phyloP scores from a whole-genome alignment of 2,329 filamentous ascomycete genomes.

The Fusarium lateritium region DNA sequence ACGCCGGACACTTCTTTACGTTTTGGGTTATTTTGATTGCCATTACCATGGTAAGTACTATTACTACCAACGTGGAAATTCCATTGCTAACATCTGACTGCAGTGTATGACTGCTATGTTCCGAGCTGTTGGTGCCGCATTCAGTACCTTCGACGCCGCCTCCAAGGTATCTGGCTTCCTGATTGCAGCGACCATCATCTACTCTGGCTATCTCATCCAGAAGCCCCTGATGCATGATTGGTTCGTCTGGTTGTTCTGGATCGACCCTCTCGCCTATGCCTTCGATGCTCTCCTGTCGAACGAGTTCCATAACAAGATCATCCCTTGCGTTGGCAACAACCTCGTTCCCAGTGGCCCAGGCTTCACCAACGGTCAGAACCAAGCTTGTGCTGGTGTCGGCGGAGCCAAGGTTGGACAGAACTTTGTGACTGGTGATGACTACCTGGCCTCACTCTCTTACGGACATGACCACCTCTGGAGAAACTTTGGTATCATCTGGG shows the following conservation, averaged over 20 bases:
- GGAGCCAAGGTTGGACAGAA: slow-evolving; percentile 66
- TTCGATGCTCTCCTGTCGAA: slow-evolving; percentile 80
- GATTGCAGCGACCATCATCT: slow-evolving; percentile 69
- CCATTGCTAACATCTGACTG: background rate
- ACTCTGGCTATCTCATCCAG: slow-evolving; percentile 75
- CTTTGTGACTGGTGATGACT: slow-evolving; percentile 70
- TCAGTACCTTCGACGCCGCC: slow-evolving; percentile 70
- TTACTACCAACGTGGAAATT: accelerated
- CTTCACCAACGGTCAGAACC: slow-evolving; percentile 60
- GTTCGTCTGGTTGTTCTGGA: slow-evolving; percentile 75
- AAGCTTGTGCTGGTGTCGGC: slow-evolving; percentile 71
- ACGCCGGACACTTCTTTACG: slow-evolving; percentile 72
- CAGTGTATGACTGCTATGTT: slow-evolving; percentile 72
- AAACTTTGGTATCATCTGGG: slow-evolving; percentile 74
- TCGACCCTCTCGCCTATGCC: slow-evolving; percentile 77
- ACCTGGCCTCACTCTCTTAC: slow-evolving; percentile 69
- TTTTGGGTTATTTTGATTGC: slow-evolving; percentile 69
- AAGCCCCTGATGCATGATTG: slow-evolving; percentile 74
- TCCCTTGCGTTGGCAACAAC: slow-evolving; percentile 65
- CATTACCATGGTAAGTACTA: slow-evolving; percentile 63
- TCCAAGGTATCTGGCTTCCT: slow-evolving; percentile 69
- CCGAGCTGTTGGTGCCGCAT: slow-evolving; percentile 68
- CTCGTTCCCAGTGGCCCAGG: slow-evolving; percentile 66
- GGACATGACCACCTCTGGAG: slow-evolving; percentile 68
- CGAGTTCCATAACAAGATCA: slow-evolving; percentile 74